Base-by-base conservation (phyloP, 2,329 filamentous ascomycete species). In the Tolypocladium guangdongense region DNA sequence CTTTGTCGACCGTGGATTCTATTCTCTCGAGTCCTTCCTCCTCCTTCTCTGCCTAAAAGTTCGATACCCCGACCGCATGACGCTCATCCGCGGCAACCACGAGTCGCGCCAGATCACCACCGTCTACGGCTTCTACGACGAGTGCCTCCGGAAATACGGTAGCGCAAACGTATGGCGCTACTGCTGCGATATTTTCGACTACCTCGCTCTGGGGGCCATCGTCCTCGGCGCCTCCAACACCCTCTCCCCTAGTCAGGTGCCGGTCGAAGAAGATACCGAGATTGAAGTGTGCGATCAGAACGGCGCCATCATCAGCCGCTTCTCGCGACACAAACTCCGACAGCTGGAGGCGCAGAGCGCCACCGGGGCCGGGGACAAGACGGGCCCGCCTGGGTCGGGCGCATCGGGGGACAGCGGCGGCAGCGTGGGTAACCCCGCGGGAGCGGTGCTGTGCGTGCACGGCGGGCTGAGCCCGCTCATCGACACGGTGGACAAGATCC, bases 121-220 rank as follows among this genome's bases (percentile, higher is more conserved):
- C 6, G 92, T 97, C 16, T 97, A 97, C 68, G 92, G 92, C 57
- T 97, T 97, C 74, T 97, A 97, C 74, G 92, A 97, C 66, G 92
- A 97, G 73, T 97, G 92, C 65, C 78, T 96, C 58, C 81, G 92
- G 52, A 97, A 97, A 72, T 97, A 97, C 65, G 92, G 92, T 56
- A 95, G 87, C 66, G 91, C 92, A 38, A 97, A 96, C 63, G 92
- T 97, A 1, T 97, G 92, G 92, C 81, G 89, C 52, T 92, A 96
- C 67, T 99, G 91, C 74, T 96, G 91, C 72, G 93, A 99, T 64
- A 88, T 97, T 4, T 99, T 99, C 67, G 92, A 99, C 72, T 97
- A 96, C 69, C 83, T 99, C 24, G 90, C 91, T 6, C 81, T 96
- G 6, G 90, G 89, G 51, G 91, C 91, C 48, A 84, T 96, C 59